phyloP scores from a whole-genome alignment of 2,329 filamentous ascomycete species.

The Albifimbria verrucaria region DNA sequence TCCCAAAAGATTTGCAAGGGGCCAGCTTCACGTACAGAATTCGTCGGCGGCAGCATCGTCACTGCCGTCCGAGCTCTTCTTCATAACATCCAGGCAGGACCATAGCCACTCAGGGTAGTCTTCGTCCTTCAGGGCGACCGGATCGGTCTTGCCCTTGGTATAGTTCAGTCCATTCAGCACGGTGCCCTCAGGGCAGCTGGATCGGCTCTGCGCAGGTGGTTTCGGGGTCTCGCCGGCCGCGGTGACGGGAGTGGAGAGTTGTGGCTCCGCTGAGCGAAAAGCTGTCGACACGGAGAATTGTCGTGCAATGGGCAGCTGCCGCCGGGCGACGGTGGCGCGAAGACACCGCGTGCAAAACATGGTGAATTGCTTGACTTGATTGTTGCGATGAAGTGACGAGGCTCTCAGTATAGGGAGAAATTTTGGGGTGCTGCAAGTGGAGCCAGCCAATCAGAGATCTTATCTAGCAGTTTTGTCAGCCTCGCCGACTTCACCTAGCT shows the following conservation, averaged over 20 bases:
- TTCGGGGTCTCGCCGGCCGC: constrained; percentile 27
- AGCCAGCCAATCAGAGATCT: constrained; percentile 7
- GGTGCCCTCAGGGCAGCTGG: constrained; percentile 64
- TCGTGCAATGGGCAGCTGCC: constrained; percentile 26
- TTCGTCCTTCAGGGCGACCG: constrained; percentile 68
- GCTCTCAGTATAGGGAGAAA: constrained; percentile 21
- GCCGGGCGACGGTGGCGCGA: constrained; percentile 34
- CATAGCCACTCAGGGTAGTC: constrained; percentile 83
- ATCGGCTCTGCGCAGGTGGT: constrained; percentile 30
- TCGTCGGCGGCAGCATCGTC: constrained; percentile 64
- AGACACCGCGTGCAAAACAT: constrained; percentile 49
- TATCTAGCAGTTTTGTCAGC: not conserved
- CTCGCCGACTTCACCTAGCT: constrained; percentile 1
- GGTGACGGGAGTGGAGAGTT: constrained; percentile 32
- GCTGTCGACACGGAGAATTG: constrained; percentile 38
- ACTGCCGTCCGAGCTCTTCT: constrained; percentile 46
- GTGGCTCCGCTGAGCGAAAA: constrained; percentile 32
- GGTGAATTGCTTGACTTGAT: constrained; percentile 22
- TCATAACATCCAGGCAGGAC: constrained; percentile 63
- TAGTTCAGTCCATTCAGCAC: constrained; percentile 73
- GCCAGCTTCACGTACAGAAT: constrained; percentile 62
- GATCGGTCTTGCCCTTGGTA: constrained; percentile 69
- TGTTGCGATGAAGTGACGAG: constrained; percentile 12
- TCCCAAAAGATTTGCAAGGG: not conserved
- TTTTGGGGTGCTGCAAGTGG: constrained; percentile 22